Evolutionary conservation across 2,329 filamentous ascomycete genomes (phyloP).

Genomic region (Colletotrichum liriopes): DNA sequence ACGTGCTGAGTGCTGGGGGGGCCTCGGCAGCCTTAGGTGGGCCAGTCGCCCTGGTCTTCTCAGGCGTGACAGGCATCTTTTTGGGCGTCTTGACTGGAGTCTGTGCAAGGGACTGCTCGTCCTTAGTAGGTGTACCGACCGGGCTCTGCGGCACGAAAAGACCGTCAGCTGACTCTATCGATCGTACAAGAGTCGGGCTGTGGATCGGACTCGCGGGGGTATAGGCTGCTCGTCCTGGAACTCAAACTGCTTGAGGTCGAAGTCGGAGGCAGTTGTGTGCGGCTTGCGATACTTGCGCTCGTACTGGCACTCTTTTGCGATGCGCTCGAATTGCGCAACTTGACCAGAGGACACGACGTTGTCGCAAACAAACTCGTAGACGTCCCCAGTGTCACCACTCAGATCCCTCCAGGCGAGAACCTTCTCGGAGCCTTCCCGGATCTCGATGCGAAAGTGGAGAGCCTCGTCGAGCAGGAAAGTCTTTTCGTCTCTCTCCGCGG

Average conservation of each 20-base stretch:
- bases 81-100: conserved; percentile 62
- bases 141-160: conserved; percentile 57
- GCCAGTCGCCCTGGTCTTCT: conserved; percentile 50
- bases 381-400: conserved; percentile 91
- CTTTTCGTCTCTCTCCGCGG: conserved; percentile 93
- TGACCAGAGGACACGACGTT: conserved; percentile 77
- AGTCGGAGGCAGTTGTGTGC: conserved; percentile 83
- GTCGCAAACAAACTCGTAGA: conserved; percentile 99
- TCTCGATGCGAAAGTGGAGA: conserved; percentile 88
- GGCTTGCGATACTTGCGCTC: conserved; percentile 92
- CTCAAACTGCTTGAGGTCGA: conserved; percentile 86
- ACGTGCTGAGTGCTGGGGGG: conserved; percentile 80
- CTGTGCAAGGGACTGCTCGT: conserved; percentile 52
- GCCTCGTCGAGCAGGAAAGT: conserved; percentile 95
- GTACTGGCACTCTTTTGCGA: conserved; percentile 95
- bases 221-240: conserved; percentile 79
- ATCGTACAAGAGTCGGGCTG: conserved; percentile 69
- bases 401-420: conserved; percentile 96
- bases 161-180: conserved; percentile 71
- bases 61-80: conserved; percentile 51
- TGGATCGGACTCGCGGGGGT: conserved; percentile 76
- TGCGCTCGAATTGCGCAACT: conserved; percentile 84
- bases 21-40: conserved; percentile 73
- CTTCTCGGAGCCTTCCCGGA: conserved; percentile 84
- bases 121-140: conserved; percentile 52